These are phyloP conservation scores for Trypanosoma lewisi DNA, from an alignment of 208 protist species.

Conservation along the genomic window DNA sequence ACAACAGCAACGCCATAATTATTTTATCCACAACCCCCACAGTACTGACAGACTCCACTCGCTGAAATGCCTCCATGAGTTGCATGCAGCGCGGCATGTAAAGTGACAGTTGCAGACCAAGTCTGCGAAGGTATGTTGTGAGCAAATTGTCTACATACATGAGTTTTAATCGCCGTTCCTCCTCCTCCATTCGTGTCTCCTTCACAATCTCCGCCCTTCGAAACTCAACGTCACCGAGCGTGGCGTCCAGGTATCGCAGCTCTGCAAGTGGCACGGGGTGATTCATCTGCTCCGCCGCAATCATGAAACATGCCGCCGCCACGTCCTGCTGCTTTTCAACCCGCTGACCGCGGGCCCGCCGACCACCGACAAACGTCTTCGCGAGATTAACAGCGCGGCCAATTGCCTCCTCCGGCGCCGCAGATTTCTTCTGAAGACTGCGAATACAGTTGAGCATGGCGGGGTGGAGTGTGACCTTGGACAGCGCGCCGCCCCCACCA, in stretches of 20 bases:
- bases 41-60: slow-evolving; percentile 26
- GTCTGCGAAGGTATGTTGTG: slow-evolving; percentile 59
- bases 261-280: slow-evolving; percentile 62
- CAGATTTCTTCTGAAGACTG: slow-evolving; percentile 47
- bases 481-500: slow-evolving; percentile 8
- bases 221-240: slow-evolving; percentile 54
- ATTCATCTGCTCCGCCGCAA: slow-evolving; percentile 50
- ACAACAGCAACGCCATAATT: slow-evolving; percentile 55
- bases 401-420: slow-evolving; percentile 33
- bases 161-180: slow-evolving; percentile 32
- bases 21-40: slow-evolving; percentile 54
- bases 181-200: slow-evolving; percentile 31
- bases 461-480: slow-evolving; percentile 44
- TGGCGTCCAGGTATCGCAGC: slow-evolving; percentile 59
- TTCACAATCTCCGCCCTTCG: slow-evolving; percentile 48
- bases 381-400: slow-evolving; percentile 46
- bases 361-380: slow-evolving; percentile 44
- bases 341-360: slow-evolving; percentile 48
- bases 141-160: slow-evolving; percentile 46
- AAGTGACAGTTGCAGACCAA: slow-evolving; percentile 48
- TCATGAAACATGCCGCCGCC: slow-evolving; percentile 67
- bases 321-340: slow-evolving; percentile 52
- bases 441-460: slow-evolving; percentile 50
- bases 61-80: slow-evolving; percentile 37
- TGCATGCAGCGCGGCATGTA: slow-evolving; percentile 57